These are phyloP conservation scores for Hydnum rufescens DNA, from an alignment of 768 basidiomycete species.

Conservation along the genomic window DNA sequence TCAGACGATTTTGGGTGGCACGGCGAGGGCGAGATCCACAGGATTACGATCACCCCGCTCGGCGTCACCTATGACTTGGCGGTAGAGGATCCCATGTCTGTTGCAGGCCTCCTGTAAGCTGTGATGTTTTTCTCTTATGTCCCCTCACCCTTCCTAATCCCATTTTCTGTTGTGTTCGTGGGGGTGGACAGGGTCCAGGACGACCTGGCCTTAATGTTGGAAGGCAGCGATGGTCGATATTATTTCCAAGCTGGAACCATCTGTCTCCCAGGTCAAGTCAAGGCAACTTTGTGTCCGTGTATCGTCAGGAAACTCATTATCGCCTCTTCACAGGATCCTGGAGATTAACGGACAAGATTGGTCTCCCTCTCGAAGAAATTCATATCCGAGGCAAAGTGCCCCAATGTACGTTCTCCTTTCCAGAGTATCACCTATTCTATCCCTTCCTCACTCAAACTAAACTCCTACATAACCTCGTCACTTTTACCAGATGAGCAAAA, in stretches of 20 bases:
- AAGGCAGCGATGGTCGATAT: constrained; percentile 46
- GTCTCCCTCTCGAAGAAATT: constrained; percentile 49
- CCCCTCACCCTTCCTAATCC: constrained; percentile 22
- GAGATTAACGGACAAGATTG: constrained; percentile 60
- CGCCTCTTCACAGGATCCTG: constrained; percentile 44
- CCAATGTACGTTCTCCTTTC: constrained; percentile 51
- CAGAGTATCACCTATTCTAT: not conserved
- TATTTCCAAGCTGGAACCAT: constrained; percentile 61
- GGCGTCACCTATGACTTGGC: constrained; percentile 31
- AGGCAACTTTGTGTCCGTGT: too few relatives aligned
- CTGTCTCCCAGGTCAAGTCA: constrained; percentile 38
- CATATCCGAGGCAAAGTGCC: constrained; percentile 53
- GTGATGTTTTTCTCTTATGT: constrained; percentile 39
- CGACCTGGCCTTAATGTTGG: constrained; percentile 17
- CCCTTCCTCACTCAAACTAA: not conserved
- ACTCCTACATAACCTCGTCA: constrained; percentile 15
- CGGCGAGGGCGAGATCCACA: constrained; percentile 30
- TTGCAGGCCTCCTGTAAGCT: constrained; percentile 58
- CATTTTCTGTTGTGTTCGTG: too few relatives aligned
- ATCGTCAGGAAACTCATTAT: too few relatives aligned
- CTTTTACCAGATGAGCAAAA: not conserved
- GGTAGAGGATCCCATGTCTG: constrained; percentile 37
- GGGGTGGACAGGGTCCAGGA: constrained; percentile 12
- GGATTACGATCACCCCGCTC: constrained; percentile 26
- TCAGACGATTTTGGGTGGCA: constrained; percentile 20